Evolutionary conservation across 2,329 filamentous ascomycete genomes (phyloP), one percentile per base, ranked within the genome.

Genomic region (Atkinsonella hypoxylon): DNA sequence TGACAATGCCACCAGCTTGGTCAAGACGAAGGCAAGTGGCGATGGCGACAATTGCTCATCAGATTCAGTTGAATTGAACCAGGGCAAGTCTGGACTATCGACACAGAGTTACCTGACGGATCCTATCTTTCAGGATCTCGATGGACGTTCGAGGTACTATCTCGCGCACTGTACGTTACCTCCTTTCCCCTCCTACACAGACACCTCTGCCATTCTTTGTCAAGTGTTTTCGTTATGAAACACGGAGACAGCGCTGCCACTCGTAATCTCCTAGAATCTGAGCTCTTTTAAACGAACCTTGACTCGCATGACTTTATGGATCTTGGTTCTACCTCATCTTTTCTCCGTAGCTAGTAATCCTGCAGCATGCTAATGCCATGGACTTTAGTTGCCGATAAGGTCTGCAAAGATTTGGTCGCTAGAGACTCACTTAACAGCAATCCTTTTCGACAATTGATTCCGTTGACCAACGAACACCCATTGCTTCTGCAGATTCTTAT

Each of bases 391-490:
- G 61, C 70, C 60, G 59, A 69, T 52, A 63, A 73, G 48, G 66
- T 81, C 51, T 80, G 76, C 61, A 71, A 73, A 59, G 77, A 79
- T 56, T 69, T 81, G 45, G 71, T 76, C 39, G 66, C 72, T 49
- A 68, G 74, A 56, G 74, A 76, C 60, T 65, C 65, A 3, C 67
- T 67, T 7, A 66, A 65, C 39, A 64, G 60, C 52, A 76, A 77
- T 51, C 74, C 73, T 3, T 76, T 76, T 49, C 67, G 70, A 49
- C 68, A 75, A 54, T 63, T 76, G 18, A 66, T 76, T 41, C 73
- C 73, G 3, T 62, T 75, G 50, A 73, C 72, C 15, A 64, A 66
- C 53, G 62, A 62, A 26, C 68, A 75, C 51, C 68, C 72, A 18
- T 67, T 74, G 54, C 66, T 76, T 31, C 66, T 72, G 34, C 67